phyloP scores from a whole-genome alignment of 768 basidiomycete species.

The Sarcomyxa edulis region DNA sequence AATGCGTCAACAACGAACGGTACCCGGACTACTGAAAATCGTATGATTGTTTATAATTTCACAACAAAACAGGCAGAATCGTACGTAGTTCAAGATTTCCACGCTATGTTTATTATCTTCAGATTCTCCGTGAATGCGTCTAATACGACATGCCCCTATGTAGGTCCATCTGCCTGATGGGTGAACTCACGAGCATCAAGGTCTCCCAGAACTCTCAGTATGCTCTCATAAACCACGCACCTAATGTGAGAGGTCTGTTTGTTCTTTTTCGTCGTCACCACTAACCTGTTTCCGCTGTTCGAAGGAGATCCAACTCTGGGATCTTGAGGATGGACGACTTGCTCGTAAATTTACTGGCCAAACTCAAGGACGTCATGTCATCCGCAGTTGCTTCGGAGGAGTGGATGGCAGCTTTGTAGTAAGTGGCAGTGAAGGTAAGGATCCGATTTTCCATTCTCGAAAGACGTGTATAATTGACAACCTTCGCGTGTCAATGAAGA shows the following conservation, averaged over 20 bases:
- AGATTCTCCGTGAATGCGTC: slow-evolving; percentile 7
- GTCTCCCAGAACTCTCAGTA: slow-evolving; percentile 82
- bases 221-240: slow-evolving; percentile 82
- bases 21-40: slow-evolving; percentile 40
- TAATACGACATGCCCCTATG: too few relatives aligned
- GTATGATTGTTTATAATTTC: slow-evolving; percentile 76
- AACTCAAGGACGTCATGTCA: slow-evolving; percentile 75
- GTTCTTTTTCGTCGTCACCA: slow-evolving; percentile 9
- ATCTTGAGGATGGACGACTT: slow-evolving; percentile 63
- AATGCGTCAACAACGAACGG: slow-evolving; percentile 26
- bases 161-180: slow-evolving; percentile 63
- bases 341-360: slow-evolving; percentile 85
- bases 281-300: slow-evolving; percentile 12
- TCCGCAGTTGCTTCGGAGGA: slow-evolving; percentile 93
- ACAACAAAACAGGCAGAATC: slow-evolving; percentile 58
- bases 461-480: too few relatives aligned
- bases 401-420: slow-evolving; percentile 83
- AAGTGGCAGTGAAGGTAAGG: slow-evolving; percentile 91
- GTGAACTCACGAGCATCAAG: slow-evolving; percentile 85
- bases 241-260: slow-evolving; percentile 56
- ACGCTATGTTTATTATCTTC: slow-evolving; percentile 1
- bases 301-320: slow-evolving; percentile 89
- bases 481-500: slow-evolving; percentile 42
- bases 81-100: slow-evolving; percentile 39
- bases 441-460: slow-evolving; percentile 4